Evolutionary conservation across 768 basidiomycete genomes (phyloP).

Genomic region (Neoboletus subvelutipes): DNA sequence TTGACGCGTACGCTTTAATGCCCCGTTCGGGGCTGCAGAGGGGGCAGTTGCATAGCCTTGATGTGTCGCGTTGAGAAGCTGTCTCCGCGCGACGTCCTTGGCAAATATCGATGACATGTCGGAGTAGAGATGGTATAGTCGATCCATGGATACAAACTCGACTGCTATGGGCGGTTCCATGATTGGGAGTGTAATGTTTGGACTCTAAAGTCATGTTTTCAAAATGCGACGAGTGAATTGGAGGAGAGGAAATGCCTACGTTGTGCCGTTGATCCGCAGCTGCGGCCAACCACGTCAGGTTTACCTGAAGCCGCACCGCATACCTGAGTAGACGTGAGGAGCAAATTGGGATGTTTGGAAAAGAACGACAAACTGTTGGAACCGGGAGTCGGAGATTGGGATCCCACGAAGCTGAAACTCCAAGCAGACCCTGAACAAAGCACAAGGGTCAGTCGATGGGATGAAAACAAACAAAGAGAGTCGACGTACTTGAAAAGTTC

Average conservation of each 20-base stretch:
- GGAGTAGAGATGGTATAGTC: constrained; percentile 62
- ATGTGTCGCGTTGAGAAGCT: constrained; percentile 32
- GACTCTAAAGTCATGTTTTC: constrained; percentile 22
- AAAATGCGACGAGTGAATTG: constrained; percentile 5
- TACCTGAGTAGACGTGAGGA: constrained; percentile 45
- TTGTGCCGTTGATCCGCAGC: constrained; percentile 59
- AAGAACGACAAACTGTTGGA: constrained; percentile 51
- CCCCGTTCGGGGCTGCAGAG: constrained; percentile 23
- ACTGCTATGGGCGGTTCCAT: constrained; percentile 56
- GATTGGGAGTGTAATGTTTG: constrained; percentile 47
- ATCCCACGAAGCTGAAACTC: constrained; percentile 59
- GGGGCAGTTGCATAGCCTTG: constrained; percentile 22
- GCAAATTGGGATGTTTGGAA: neutral
- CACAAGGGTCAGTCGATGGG: constrained; percentile 5
- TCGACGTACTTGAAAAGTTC: constrained; percentile 63
- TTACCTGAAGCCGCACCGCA: constrained; percentile 60
- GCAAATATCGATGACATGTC: constrained; percentile 62
- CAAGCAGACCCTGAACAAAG: constrained; percentile 50
- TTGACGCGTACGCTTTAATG: constrained; percentile 62
- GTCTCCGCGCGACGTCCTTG: constrained; percentile 55
- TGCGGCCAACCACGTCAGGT: constrained; percentile 68
- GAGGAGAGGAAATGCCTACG: constrained; percentile 36
- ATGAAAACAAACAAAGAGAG: neutral
- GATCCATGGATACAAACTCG: constrained; percentile 53
- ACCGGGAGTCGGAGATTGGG: constrained; percentile 45